Conservation (phyloP, 208 protist species). For the Trypanosoma scelopori region DNA sequence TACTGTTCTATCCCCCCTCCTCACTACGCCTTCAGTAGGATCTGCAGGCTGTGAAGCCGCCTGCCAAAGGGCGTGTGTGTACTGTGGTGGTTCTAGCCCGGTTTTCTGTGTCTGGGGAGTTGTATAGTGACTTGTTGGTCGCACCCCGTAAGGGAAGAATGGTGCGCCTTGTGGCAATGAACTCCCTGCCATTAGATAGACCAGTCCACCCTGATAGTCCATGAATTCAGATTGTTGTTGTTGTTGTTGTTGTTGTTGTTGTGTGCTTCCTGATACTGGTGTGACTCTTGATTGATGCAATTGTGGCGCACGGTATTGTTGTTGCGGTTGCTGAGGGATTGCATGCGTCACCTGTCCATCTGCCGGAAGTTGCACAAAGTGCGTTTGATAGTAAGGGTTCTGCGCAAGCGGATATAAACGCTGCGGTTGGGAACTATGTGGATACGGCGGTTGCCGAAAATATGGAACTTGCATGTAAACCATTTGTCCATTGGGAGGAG, state of each 20-base stretch:
- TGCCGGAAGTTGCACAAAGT: slow-evolving; percentile 15
- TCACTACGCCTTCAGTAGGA: not conserved
- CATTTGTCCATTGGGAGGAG: slow-evolving; percentile 20
- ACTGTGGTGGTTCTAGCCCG: not conserved
- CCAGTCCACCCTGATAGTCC: slow-evolving; percentile 15
- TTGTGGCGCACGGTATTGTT: slow-evolving; percentile 10
- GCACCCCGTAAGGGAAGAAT: slow-evolving; percentile 62
- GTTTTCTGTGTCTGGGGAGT: not conserved
- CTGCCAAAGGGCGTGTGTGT: slow-evolving; percentile 4
- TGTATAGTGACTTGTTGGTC: slow-evolving; percentile 42
- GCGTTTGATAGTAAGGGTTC: slow-evolving; percentile 21
- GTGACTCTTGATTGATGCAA: not conserved
- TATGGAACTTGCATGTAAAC: slow-evolving; percentile 29
- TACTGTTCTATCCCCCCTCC: not conserved
- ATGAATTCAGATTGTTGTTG: slow-evolving; percentile 4
- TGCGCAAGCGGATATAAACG: slow-evolving; percentile 9
- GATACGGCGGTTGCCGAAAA: slow-evolving; percentile 27
- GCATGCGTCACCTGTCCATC: slow-evolving; percentile 17
- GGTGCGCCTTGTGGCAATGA: slow-evolving; percentile 47
- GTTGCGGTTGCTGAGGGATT: slow-evolving; percentile 2
- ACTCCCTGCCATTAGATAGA: slow-evolving; percentile 48
- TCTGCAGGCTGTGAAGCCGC: not conserved
- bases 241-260: slow-evolving; percentile 25
- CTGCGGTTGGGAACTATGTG: slow-evolving; percentile 10
- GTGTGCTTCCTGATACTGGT: not conserved